Evolutionary conservation across 768 basidiomycete species (phyloP).

Genomic region (Boletus patriciae): DNA sequence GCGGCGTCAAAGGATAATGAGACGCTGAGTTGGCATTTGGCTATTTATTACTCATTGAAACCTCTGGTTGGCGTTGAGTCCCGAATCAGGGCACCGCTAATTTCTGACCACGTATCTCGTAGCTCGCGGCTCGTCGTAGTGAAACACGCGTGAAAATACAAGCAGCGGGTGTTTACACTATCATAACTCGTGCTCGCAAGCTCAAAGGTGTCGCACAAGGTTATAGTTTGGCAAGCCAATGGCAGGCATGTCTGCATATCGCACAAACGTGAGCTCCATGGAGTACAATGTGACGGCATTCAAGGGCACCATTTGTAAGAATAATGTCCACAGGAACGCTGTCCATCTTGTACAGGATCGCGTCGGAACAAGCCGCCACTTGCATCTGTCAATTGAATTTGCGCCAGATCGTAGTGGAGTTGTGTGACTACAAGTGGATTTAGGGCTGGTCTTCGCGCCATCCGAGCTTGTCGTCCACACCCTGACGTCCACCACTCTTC

Average conservation of each 20-base stretch:
- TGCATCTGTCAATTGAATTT: neutral
- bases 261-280: neutral
- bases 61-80: constrained; percentile 31
- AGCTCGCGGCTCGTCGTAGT: constrained; percentile 6
- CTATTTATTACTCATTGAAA: constrained; percentile 32
- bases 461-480: constrained; percentile 5
- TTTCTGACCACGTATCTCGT: constrained; percentile 13
- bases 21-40: constrained; percentile 27
- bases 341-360: neutral
- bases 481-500: constrained; percentile 1
- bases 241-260: neutral
- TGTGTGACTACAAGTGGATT: constrained; percentile 18
- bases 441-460: constrained; percentile 29
- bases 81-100: constrained; percentile 15
- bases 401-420: constrained; percentile 6
- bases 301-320: constrained; percentile 1
- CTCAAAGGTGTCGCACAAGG: constrained; percentile 1
- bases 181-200: constrained; percentile 8
- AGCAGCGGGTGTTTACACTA: neutral
- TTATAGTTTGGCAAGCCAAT: constrained; percentile 10
- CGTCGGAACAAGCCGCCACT: constrained; percentile 5
- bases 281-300: constrained; percentile 23
- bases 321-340: constrained; percentile 24
- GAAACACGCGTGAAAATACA: neutral
- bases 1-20: constrained; percentile 36